Conservation (phyloP, 2,329 filamentous ascomycete species). For the Microdochium trichocladiopsis region DNA sequence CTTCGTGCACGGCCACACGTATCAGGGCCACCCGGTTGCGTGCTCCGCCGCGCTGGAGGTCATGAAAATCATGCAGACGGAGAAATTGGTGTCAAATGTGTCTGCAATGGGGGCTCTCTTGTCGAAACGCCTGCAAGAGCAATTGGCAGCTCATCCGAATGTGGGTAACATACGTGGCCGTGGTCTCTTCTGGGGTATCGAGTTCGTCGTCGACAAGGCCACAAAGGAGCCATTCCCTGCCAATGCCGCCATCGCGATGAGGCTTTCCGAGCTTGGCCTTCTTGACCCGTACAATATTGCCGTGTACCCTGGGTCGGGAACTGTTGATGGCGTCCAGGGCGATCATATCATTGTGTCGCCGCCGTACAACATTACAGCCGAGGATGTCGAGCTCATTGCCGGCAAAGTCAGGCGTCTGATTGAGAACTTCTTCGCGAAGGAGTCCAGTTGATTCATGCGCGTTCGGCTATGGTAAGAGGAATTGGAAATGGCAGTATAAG, state of each 20-base stretch:
- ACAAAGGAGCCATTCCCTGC: constrained; percentile 27
- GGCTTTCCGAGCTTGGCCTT: constrained; percentile 8
- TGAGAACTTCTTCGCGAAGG: constrained; percentile 23
- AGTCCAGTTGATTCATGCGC: background rate
- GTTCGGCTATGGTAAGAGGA: background rate
- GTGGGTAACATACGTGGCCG: constrained; percentile 32
- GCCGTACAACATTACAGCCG: constrained; percentile 42
- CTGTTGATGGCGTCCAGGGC: constrained; percentile 43
- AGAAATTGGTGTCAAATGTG: constrained; percentile 24
- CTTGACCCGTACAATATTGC: constrained; percentile 11
- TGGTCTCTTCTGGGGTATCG: constrained; percentile 38
- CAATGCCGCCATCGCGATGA: constrained; percentile 6
- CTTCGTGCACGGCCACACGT: constrained; percentile 54
- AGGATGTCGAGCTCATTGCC: constrained; percentile 42
- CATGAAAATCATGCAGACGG: constrained; percentile 26
- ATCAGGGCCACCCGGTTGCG: constrained; percentile 29
- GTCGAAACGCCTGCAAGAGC: constrained; percentile 13
- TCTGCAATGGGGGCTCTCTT: constrained; percentile 21
- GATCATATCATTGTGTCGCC: constrained; percentile 52
- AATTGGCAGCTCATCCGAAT: constrained; percentile 19
- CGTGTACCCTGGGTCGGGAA: constrained; percentile 47
- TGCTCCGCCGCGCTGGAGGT: constrained; percentile 30
- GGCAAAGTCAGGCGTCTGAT: constrained; percentile 36
- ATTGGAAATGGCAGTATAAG: background rate
- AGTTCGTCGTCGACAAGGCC: constrained; percentile 32